Evolutionary conservation across 2,329 filamentous ascomycete species (phyloP).

Genomic region (Arthrobotrys sphaeroides): DNA sequence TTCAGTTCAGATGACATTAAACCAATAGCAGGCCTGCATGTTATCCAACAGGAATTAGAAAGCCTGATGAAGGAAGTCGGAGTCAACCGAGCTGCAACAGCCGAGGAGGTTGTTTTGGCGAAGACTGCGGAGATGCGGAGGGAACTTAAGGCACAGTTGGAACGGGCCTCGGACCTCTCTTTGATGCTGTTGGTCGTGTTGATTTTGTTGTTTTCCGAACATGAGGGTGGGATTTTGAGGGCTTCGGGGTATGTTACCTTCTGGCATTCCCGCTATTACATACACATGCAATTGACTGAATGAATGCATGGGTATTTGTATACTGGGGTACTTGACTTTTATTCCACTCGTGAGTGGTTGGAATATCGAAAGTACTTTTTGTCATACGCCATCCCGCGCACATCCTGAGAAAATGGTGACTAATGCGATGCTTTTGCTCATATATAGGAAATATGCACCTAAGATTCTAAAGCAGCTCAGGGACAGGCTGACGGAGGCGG

Average conservation of each 20-base stretch:
- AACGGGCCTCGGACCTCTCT: constrained; percentile 53
- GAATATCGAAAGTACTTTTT: too few relatives aligned
- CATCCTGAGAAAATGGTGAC: background rate
- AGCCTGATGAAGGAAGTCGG: constrained; percentile 8
- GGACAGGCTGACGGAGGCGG: constrained; percentile 47
- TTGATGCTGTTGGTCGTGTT: constrained; percentile 56
- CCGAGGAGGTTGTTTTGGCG: constrained; percentile 30
- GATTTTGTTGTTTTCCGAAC: constrained; percentile 56
- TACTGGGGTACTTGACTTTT: background rate
- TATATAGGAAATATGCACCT: constrained; percentile 57
- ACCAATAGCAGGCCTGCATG: constrained; percentile 7
- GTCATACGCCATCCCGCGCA: constrained; percentile 8
- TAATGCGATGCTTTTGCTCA: background rate
- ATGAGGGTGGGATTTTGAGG: constrained; percentile 55
- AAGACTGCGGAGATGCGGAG: constrained; percentile 54
- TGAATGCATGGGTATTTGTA: background rate
- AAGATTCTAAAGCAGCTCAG: constrained; percentile 56
- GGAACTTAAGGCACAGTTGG: constrained; percentile 55
- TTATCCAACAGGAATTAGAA: constrained; percentile 21
- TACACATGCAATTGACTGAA: too few relatives aligned
- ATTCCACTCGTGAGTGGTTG: too few relatives aligned
- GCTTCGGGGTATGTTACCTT: constrained; percentile 56
- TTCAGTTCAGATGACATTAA: constrained; percentile 11
- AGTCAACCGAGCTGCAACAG: constrained; percentile 39
- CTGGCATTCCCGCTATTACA: background rate